Conservation (phyloP, 2,329 filamentous ascomycete genomes). For the Aspergillus viridinutans region DNA sequence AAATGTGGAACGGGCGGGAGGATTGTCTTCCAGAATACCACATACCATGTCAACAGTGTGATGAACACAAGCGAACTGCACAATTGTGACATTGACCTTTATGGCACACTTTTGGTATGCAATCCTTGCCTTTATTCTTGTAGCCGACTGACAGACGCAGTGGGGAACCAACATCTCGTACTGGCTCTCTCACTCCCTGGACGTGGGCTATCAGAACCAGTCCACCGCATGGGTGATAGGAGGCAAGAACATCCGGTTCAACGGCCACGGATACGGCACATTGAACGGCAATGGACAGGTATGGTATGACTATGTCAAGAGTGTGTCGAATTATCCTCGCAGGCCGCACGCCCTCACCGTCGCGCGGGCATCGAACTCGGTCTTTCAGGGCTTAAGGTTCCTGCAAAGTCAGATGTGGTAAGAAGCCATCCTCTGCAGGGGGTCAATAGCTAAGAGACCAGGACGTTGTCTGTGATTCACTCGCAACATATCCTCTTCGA, state of each 20-base stretch:
- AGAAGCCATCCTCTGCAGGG: background rate
- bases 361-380: conserved; percentile 11
- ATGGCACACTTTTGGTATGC: conserved; percentile 45
- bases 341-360: conserved; percentile 28
- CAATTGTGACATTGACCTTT: conserved; percentile 47
- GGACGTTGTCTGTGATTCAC: conserved; percentile 52
- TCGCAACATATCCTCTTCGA: conserved; percentile 46
- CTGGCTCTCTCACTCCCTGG: conserved; percentile 46
- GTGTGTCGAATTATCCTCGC: conserved; percentile 27
- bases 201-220: conserved; percentile 49
- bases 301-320: conserved; percentile 35
- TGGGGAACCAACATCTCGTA: conserved; percentile 42
- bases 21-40: conserved; percentile 48
- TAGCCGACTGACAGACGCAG: background rate
- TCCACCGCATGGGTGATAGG: conserved; percentile 50
- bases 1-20: conserved; percentile 48
- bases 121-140: conserved; percentile 4
- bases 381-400: conserved; percentile 18
- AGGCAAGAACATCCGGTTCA: conserved; percentile 46
- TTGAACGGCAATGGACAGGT: conserved; percentile 45
- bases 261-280: conserved; percentile 48
- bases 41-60: conserved; percentile 47
- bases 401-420: conserved; percentile 59
- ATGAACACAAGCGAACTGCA: conserved; percentile 48
- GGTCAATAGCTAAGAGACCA: background rate